Evolutionary conservation across 1,284 basidiomycete genomes (phyloP), one percentile per base, ranked within the genome.

Genomic region (Leccinum subfulvum): DNA sequence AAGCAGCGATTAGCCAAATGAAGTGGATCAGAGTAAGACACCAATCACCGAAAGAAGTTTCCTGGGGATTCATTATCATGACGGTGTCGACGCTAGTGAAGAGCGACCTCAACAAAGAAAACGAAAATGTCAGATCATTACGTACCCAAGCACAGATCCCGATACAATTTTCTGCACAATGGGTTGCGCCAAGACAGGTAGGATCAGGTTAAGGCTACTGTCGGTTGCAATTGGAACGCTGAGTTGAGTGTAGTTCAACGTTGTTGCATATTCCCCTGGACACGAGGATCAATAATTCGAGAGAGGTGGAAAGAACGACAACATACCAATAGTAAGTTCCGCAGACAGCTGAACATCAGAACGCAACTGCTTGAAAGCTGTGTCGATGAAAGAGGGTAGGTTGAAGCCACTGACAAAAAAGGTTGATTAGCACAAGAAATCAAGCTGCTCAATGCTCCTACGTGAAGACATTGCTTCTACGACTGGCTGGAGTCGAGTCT

Each of bases 111-210:
- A 28, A 39, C 59, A 21, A 33, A 28, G 47, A 28, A 26, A 49
- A 18, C 44, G 3, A 21, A 44, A 35, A 53, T 52, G 56, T 10
- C n/a, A 18, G 33, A 51, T 4, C 16, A 26, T 30, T 16, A 67
- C 78, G 16, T 68, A 87, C 86, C 82, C 81, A 58, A 93, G 76
- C 18, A 79, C 74, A 9, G 88, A 80, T 26, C 80, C 83, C 28
- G 82, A 80, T 49, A 93, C 88, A 64, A 93, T 84, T 67, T 84
- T 86, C 74, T 93, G 89, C n/a, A 92, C 91, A 63, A 93, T 91
- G 3, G 91, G 91, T 62, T 84, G 80, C 1, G 91, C 90, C 58
- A 93, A 81, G 54, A 90, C 74, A 8, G 90, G 91, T 8, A 93
- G 78, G 56, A 93, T 82, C 57, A 87, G 72, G 69, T 90, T 79